Conservation (phyloP, 2,329 filamentous ascomycete genomes). For the Alternaria novae-zelandiae region DNA sequence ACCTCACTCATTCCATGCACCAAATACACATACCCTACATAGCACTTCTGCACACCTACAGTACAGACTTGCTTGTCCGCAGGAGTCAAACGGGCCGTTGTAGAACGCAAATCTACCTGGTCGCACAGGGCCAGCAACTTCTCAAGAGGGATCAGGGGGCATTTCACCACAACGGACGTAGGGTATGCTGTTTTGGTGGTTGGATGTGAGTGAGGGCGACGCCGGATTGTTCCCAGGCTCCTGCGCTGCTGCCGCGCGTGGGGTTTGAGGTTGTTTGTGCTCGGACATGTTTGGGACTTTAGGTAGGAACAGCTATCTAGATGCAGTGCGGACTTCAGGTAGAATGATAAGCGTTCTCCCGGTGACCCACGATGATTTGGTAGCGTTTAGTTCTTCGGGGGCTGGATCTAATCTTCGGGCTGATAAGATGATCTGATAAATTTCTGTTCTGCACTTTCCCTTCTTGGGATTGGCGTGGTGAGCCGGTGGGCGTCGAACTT, state of each 20-base stretch:
- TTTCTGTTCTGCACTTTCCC: neutral
- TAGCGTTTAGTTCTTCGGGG: neutral
- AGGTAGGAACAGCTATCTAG: neutral
- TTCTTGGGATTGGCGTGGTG: neutral
- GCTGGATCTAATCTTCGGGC: neutral
- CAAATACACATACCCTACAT: neutral
- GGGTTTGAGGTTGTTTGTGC: neutral
- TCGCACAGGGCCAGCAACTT: neutral
- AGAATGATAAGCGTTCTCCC: neutral
- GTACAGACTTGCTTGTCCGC: neutral
- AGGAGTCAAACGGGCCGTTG: neutral
- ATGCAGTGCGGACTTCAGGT: neutral
- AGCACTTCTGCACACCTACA: neutral
- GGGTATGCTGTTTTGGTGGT: neutral
- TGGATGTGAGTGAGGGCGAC: neutral
- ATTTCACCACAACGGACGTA: neutral
- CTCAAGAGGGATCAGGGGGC: neutral
- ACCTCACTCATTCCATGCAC: neutral
- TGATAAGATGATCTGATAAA: slow-evolving; percentile 3
- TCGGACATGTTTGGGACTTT: neutral
- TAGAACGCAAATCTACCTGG: neutral
- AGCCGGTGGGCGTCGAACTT: neutral
- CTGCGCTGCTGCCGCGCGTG: neutral
- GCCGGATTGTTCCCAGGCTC: neutral
- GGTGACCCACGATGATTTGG: neutral